Base-by-base conservation (phyloP, 352 stramenopile genomes). In the Globisporangium iwayamae region DNA sequence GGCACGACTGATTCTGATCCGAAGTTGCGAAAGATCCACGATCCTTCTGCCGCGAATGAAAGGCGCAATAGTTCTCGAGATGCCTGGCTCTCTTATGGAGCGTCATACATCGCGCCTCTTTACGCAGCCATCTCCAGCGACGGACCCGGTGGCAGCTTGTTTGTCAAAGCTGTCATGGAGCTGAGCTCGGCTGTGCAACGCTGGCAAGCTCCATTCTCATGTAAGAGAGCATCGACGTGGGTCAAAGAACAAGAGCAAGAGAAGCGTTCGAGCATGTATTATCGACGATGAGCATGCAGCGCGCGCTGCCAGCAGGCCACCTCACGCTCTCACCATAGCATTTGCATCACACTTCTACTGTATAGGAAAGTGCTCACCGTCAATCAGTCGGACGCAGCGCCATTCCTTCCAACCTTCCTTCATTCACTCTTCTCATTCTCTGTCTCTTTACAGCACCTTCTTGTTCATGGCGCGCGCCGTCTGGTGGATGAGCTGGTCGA, bases 401-500 rank as follows among this genome's bases (percentile, higher is more conserved):
- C 11, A 18, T n/a, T 56, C 13, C 51, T 56, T 56, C 38, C 50
- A 25, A 39, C 41, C 51, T n/a, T 4, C 14, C 10, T 32, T 28
- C 51, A 22, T 18, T 43, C 57, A 22, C 34, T 8, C 57, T 38
- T 32, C 25, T 9, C 30, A 50, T 20, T 5, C 32, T 8, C 55
- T 51, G 13, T 28, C 32, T 57, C 2, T 62, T 83, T 94, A 95
- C 72, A 95, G 68, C 67, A 93, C 83, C 72, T 95, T 95, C 76
- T 95, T 95, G 83, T 94, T 95, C 66, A 95, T 78, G 30, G 87
- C 87, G 20, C 85, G 84, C 55, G 73, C 81, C 5, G 87, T 95
- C 71, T 93, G 84, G 72, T 95, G 87, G 62, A 96, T 89, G 50
- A 94, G 65, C 70, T 93, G 84, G 72, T 98, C 93, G 45, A 98